phyloP scores from a whole-genome alignment of 176 grass and related monocot species.

The Themeda triandra region DNA sequence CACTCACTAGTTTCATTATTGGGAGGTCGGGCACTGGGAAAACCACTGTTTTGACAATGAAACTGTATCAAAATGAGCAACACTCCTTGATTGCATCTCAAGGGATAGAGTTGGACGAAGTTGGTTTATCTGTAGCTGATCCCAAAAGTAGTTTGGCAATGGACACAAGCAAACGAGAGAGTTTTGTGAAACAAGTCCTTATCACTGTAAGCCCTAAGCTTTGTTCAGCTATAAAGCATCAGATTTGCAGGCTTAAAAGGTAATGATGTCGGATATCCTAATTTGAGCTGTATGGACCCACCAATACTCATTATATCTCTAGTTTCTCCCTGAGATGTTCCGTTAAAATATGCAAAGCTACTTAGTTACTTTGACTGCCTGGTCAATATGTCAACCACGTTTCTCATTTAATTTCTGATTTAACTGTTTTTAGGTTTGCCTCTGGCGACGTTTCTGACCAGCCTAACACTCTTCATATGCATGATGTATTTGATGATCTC shows the following conservation, averaged over 20 bases:
- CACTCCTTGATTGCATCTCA: slow-evolving; percentile 58
- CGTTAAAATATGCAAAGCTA: background rate
- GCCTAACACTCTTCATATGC: slow-evolving; percentile 42
- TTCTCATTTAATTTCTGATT: background rate
- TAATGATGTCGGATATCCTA: background rate
- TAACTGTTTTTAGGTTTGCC: slow-evolving; percentile 42
- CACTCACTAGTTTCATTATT: slow-evolving; percentile 72
- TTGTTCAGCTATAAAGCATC: slow-evolving; percentile 75
- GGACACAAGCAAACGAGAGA: background rate
- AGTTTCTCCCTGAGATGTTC: background rate
- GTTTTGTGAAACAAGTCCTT: slow-evolving; percentile 75
- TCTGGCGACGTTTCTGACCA: slow-evolving; percentile 36
- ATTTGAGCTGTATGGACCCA: background rate
- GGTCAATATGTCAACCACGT: background rate
- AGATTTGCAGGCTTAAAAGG: slow-evolving; percentile 61
- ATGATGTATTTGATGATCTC: slow-evolving; percentile 46
- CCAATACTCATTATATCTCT: background rate
- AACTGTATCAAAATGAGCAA: slow-evolving; percentile 72
- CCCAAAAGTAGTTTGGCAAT: background rate
- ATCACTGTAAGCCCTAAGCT: slow-evolving; percentile 86
- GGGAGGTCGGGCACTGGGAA: slow-evolving; percentile 93
- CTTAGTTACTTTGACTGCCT: background rate
- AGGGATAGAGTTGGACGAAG: slow-evolving; percentile 21
- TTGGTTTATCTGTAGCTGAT: slow-evolving; percentile 5
- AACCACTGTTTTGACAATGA: slow-evolving; percentile 84